Evolutionary conservation across 257 asterid species (phyloP).

Genomic region (Fraxinus quadrangulata): DNA sequence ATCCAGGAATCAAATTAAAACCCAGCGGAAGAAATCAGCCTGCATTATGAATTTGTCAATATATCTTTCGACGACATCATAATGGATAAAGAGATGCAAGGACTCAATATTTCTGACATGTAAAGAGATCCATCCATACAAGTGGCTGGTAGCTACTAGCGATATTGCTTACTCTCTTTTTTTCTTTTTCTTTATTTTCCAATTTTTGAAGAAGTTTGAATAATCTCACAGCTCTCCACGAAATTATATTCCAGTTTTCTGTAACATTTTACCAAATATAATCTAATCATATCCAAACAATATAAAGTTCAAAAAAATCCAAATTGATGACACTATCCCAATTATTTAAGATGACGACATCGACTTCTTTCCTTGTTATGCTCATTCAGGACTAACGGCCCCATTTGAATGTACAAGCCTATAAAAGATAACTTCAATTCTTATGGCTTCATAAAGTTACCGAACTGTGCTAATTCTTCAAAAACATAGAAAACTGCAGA

Average conservation of each 20-base stretch:
- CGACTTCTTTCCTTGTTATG: not conserved
- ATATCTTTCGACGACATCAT: constrained; percentile 14
- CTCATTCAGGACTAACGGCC: not conserved
- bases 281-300: constrained; percentile 12
- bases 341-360: not conserved
- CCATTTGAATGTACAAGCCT: not conserved
- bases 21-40: constrained; percentile 35
- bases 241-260: not conserved
- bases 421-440: not conserved
- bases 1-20: constrained; percentile 31
- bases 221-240: not conserved
- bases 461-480: not conserved
- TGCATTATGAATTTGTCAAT: constrained; percentile 33
- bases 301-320: not conserved
- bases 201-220: not conserved
- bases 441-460: not conserved
- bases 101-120: not conserved
- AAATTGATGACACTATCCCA: not conserved
- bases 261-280: not conserved
- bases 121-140: not conserved
- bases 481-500: not conserved
- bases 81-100: not conserved
- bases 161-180: not conserved
- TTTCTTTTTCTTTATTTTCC: not conserved
- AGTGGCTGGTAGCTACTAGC: not conserved